A percentile compares a stretch with the other conserved stretches of the same genome.
These are phyloP conservation scores for Solioccasus polychromus DNA, from an alignment of 768 basidiomycete species.

Conservation along the genomic window DNA sequence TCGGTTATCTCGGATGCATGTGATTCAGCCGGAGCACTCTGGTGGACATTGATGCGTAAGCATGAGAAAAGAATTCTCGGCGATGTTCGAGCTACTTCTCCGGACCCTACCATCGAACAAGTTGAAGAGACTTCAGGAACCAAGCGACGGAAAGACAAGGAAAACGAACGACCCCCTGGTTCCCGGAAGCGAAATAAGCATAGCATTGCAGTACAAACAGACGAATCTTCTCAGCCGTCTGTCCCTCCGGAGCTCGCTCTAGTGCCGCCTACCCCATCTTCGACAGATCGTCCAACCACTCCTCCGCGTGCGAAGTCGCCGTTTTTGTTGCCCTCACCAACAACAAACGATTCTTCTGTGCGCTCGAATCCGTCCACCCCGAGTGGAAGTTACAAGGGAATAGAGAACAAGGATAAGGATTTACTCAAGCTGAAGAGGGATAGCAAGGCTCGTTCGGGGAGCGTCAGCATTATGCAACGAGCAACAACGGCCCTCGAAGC, in stretches of 20 bases:
- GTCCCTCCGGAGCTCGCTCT: slow-evolving; percentile 63
- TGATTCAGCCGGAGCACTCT: slow-evolving; percentile 84
- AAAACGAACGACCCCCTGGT: slow-evolving; percentile 18
- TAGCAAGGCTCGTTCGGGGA: slow-evolving; percentile 73
- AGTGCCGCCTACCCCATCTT: slow-evolving; percentile 73
- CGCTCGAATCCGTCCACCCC: slow-evolving; percentile 73
- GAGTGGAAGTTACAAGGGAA: slow-evolving; percentile 50
- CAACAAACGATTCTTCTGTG: slow-evolving; percentile 45
- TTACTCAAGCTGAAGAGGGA: slow-evolving; percentile 48
- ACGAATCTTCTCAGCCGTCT: slow-evolving; percentile 32
- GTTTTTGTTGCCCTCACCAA: slow-evolving; percentile 54
- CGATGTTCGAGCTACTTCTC: slow-evolving; percentile 26
- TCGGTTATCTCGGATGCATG: slow-evolving; percentile 90
- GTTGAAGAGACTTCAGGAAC: slow-evolving; percentile 18
- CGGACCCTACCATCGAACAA: slow-evolving; percentile 19
- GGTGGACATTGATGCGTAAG: slow-evolving; percentile 94
- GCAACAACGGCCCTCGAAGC: slow-evolving; percentile 90
- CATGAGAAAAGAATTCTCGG: slow-evolving; percentile 57
- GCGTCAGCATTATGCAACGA: slow-evolving; percentile 94
- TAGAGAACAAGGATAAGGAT: slow-evolving; percentile 48
- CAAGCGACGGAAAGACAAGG: slow-evolving; percentile 32
- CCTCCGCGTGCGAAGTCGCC: slow-evolving; percentile 55
- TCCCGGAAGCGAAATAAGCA: slow-evolving; percentile 26
- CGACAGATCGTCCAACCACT: slow-evolving; percentile 39
- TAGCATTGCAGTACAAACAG: slow-evolving; percentile 44